Conservation (phyloP, 2,329 filamentous ascomycete genomes). For the Colletotrichum lentis region DNA sequence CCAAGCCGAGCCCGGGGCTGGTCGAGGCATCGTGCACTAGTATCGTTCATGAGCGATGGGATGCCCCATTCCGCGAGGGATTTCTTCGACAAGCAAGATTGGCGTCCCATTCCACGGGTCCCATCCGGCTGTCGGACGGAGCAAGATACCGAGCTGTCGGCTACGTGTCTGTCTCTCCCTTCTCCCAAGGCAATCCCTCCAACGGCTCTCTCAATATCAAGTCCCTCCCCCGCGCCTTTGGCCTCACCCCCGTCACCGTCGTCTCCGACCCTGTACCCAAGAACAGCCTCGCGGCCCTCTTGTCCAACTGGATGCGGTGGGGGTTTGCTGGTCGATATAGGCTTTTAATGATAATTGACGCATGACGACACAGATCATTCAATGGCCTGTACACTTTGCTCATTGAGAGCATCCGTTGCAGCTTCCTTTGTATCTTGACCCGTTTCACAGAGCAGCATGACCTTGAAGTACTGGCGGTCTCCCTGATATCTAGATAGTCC, state of each 20-base stretch:
- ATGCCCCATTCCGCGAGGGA: not conserved
- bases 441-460: no score
- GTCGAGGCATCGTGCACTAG: not conserved
- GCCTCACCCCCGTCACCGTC: constrained; percentile 49
- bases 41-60: not conserved
- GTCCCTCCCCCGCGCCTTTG: constrained; percentile 42
- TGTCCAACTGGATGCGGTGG: constrained; percentile 45
- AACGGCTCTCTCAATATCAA: constrained; percentile 33
- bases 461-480: no score
- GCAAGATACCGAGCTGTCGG: not conserved
- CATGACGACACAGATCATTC: no score
- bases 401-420: no score
- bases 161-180: constrained; percentile 46
- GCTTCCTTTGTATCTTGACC: no score
- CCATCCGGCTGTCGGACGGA: not conserved
- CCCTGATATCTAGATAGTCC: no score
- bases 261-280: constrained; percentile 41
- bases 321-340: not conserved
- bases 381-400: no score
- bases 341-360: not conserved
- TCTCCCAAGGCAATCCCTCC: constrained; percentile 43
- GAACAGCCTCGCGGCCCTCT: constrained; percentile 40
- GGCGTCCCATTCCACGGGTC: not conserved
- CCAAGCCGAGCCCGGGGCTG: not conserved
- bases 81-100: not conserved